phyloP scores from a whole-genome alignment of 75 land plant species.

The Larix kaempferi region DNA sequence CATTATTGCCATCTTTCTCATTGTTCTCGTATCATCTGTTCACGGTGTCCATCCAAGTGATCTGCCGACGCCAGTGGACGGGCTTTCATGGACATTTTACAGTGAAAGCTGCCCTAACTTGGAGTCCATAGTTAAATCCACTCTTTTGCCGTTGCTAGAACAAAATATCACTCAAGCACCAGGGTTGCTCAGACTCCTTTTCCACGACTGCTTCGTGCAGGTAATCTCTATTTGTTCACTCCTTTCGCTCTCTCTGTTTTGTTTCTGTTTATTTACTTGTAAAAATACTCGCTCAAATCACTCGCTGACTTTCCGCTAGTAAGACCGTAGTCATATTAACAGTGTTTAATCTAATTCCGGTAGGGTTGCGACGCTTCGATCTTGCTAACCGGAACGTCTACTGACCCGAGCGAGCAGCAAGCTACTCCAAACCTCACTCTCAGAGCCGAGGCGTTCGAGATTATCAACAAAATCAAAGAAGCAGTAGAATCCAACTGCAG shows the following conservation, averaged over 20 bases:
- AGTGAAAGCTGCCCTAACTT: background rate
- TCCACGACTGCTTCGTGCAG: background rate
- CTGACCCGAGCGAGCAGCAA: constrained; percentile 15
- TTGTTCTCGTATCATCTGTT: no score
- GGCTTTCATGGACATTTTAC: background rate
- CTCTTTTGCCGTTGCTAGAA: background rate
- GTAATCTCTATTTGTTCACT: background rate
- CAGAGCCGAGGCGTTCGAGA: constrained; percentile 36
- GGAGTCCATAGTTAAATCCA: background rate
- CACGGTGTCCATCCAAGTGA: background rate
- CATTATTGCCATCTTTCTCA: no score
- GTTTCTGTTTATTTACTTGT: no score
- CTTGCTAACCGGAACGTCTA: constrained; percentile 10
- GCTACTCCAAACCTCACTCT: constrained; percentile 39
- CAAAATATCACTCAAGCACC: background rate
- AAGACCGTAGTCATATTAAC: background rate
- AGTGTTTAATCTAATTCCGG: background rate
- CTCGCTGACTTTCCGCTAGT: no score
- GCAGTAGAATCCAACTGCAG: constrained; percentile 3
- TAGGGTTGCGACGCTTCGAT: constrained; percentile 20
- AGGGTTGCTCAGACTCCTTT: background rate
- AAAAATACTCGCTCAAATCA: no score
- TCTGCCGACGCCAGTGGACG: background rate
- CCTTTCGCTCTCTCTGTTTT: background rate
- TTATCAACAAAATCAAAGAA: constrained; percentile 34